Conservation (phyloP, 1,139 yeast genomes). For the Scheffersomyces stambukii region DNA sequence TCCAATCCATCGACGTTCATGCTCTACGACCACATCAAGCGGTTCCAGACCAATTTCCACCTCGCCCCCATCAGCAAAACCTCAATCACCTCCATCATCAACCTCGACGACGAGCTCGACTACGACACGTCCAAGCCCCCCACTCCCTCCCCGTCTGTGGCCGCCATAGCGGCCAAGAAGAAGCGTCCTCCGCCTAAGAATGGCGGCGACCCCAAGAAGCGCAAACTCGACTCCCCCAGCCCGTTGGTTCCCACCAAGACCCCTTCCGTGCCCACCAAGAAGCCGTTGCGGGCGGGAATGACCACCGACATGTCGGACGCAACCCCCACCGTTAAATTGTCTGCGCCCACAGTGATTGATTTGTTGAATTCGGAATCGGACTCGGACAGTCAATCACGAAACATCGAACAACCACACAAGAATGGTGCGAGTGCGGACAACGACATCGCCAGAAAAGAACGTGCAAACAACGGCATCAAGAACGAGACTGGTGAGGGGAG, state of each 20-base stretch:
- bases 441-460: no score
- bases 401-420: no score
- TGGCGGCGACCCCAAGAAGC: conserved; percentile 4
- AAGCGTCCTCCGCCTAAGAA: conserved; percentile 9
- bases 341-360: conserved; percentile 12
- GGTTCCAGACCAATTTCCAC: conserved; percentile 30
- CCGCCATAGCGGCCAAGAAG: conserved; percentile 8
- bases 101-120: conserved; percentile 26
- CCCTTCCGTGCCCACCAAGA: conserved; percentile 6
- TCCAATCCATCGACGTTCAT: conserved; percentile 4
- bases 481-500: conserved; percentile 1
- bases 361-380: conserved; percentile 12
- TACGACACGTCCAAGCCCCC: conserved; percentile 3
- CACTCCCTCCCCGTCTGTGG: conserved; percentile 5
- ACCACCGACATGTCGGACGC: conserved; percentile 15
- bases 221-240: conserved; percentile 6
- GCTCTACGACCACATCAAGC: conserved; percentile 22
- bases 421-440: no score
- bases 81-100: conserved; percentile 36
- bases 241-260: background rate
- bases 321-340: conserved; percentile 8
- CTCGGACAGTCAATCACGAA: no score
- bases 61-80: conserved; percentile 21
- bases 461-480: no score
- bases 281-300: conserved; percentile 14